phyloP scores from a whole-genome alignment of 768 basidiomycete species.

The Tricholoma matsutake region DNA sequence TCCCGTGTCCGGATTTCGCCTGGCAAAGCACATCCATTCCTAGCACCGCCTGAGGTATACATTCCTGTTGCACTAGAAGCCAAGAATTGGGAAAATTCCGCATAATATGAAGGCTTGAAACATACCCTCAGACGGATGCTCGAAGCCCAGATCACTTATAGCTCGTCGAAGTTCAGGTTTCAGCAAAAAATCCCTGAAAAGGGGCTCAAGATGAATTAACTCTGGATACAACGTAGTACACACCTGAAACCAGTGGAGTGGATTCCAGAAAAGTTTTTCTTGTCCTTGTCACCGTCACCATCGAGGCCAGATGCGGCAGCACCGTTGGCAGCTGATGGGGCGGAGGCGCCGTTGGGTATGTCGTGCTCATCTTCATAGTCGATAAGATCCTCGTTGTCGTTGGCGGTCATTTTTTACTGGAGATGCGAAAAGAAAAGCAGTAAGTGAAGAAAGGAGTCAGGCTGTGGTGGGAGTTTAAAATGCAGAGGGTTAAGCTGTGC shows the following conservation, averaged over 20 bases:
- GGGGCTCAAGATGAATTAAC: constrained; percentile 8
- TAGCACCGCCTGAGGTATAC: constrained; percentile 98
- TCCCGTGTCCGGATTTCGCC: constrained; percentile 98
- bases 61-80: constrained; percentile 95
- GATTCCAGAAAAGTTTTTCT: constrained; percentile 99
- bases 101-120: not conserved
- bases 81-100: not conserved
- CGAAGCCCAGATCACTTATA: constrained; percentile 99
- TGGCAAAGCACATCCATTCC: constrained; percentile 99
- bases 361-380: constrained; percentile 94
- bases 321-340: constrained; percentile 45
- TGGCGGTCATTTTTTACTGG: constrained; percentile 59
- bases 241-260: constrained; percentile 99
- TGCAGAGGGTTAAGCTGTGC: constrained; percentile 10
- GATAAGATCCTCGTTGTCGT: constrained; percentile 90
- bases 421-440: constrained; percentile 21
- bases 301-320: constrained; percentile 46
- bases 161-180: constrained; percentile 97
- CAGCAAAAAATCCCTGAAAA: constrained; percentile 87
- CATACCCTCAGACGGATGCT: constrained; percentile 98
- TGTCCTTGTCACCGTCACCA: constrained; percentile 68
- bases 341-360: constrained; percentile 55
- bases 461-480: constrained; percentile 22
- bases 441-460: constrained; percentile 26
- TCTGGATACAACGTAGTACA: constrained; percentile 18